phyloP scores from a whole-genome alignment of 768 basidiomycete species.

The Xanthoconium purpureum region DNA sequence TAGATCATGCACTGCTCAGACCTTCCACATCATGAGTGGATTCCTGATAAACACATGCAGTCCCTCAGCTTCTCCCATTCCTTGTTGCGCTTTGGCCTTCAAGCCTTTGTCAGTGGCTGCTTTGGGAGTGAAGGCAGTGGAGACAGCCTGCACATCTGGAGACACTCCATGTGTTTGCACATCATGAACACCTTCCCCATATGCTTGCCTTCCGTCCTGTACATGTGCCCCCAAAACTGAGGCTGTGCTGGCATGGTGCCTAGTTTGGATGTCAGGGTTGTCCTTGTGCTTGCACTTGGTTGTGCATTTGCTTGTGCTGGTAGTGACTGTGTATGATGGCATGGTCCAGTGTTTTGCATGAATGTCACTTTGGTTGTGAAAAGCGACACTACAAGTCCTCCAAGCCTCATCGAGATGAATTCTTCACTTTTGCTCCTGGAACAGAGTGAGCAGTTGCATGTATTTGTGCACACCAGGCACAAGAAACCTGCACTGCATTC shows the following conservation, averaged over 20 bases:
- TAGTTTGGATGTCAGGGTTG: slow-evolving; percentile 2
- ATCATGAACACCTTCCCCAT: slow-evolving; percentile 28
- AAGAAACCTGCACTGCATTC: slow-evolving; percentile 27
- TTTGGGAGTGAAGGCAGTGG: not conserved
- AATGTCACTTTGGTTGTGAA: slow-evolving; percentile 24
- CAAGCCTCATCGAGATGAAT: slow-evolving; percentile 37
- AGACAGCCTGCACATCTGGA: not conserved
- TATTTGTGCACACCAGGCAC: slow-evolving; percentile 46
- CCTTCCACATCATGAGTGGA: slow-evolving; percentile 22
- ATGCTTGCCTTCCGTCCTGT: slow-evolving; percentile 27
- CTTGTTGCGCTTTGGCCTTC: not conserved
- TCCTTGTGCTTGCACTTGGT: not conserved
- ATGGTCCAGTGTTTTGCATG: slow-evolving; percentile 18
- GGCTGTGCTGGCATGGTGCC: not conserved
- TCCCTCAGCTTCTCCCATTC: not conserved
- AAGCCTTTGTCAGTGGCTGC: not conserved
- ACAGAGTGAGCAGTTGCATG: slow-evolving; percentile 50
- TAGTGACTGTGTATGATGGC: not conserved
- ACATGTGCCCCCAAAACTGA: slow-evolving; percentile 35
- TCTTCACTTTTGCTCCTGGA: slow-evolving; percentile 43
- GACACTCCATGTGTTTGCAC: slow-evolving; percentile 2
- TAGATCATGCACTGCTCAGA: slow-evolving; percentile 22
- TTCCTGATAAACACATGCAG: slow-evolving; percentile 27
- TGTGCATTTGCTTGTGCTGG: not conserved
- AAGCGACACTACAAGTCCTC: slow-evolving; percentile 20